Conservation (phyloP, 352 stramenopile genomes). For the Phytophthora macrochlamydospora region DNA sequence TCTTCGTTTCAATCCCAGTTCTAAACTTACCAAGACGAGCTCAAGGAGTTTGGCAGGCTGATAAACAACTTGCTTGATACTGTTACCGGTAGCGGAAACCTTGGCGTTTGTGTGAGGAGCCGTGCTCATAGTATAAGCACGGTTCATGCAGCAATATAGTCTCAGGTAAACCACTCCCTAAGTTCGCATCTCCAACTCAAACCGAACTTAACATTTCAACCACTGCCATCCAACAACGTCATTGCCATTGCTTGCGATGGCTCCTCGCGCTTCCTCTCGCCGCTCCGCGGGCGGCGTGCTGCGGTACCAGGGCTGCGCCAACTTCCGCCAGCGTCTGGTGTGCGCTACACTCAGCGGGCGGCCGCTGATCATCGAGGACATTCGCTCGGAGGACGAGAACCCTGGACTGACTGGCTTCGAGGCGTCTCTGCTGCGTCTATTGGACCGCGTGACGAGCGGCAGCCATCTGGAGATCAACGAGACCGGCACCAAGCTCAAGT, state of each 20-base stretch:
- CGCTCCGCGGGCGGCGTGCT: constrained; percentile 40
- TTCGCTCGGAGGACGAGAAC: constrained; percentile 94
- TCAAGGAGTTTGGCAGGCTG: too few relatives aligned
- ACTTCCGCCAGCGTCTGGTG: constrained; percentile 96
- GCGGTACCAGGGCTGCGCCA: constrained; percentile 79
- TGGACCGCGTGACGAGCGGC: constrained; percentile 98
- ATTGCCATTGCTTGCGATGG: constrained; percentile 5
- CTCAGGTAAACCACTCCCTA: too few relatives aligned
- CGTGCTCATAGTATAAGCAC: too few relatives aligned
- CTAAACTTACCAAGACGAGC: too few relatives aligned
- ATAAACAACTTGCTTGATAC: too few relatives aligned
- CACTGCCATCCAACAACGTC: constrained; percentile 3
- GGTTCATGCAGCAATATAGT: too few relatives aligned
- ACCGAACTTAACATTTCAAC: too few relatives aligned
- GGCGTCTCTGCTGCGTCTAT: constrained; percentile 95
- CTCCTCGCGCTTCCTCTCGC: constrained; percentile 15
- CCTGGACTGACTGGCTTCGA: constrained; percentile 97
- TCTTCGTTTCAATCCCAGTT: too few relatives aligned
- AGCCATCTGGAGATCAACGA: constrained; percentile 99
- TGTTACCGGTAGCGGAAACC: too few relatives aligned
- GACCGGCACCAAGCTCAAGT: constrained; percentile 97
- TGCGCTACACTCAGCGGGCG: constrained; percentile 92
- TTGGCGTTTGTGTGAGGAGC: too few relatives aligned
- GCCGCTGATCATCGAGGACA: constrained; percentile 95
- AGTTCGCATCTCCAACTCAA: too few relatives aligned